Evolutionary conservation across 129 eudicot species (phyloP).

Genomic region (Escallonia herrerae): DNA sequence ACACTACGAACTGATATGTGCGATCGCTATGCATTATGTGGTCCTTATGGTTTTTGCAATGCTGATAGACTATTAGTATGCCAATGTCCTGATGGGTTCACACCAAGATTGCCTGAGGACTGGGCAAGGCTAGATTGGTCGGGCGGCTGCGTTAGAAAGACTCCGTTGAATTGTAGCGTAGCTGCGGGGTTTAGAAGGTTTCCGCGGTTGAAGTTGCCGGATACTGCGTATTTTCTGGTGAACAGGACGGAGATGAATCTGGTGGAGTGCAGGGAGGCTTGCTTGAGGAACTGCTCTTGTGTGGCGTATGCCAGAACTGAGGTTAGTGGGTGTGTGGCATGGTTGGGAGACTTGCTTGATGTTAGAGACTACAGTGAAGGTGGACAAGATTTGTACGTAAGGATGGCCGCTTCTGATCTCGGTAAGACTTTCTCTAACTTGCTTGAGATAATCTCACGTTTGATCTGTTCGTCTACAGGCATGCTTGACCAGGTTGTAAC

Average conservation of each 20-base stretch:
- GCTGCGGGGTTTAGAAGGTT: neutral
- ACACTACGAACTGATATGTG: neutral
- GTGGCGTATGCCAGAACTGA: neutral
- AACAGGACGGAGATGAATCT: neutral
- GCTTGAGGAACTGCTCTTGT: constrained; percentile 5
- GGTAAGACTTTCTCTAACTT: neutral
- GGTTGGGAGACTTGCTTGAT: constrained; percentile 4
- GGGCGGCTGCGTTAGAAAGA: neutral
- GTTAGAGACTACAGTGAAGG: neutral
- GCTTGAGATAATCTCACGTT: neutral
- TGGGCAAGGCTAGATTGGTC: neutral
- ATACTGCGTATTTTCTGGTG: neutral
- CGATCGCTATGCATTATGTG: neutral
- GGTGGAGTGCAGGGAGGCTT: neutral
- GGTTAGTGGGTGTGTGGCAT: constrained; percentile 1
- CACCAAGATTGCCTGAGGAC: neutral
- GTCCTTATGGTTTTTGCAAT: neutral
- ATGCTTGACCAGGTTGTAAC: neutral
- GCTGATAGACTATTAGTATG: neutral
- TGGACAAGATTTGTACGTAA: constrained; percentile 3
- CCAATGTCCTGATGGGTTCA: neutral
- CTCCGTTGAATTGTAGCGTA: neutral
- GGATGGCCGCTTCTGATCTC: neutral
- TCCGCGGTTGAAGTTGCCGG: neutral
- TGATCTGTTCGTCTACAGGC: neutral